Base-by-base conservation (phyloP, 1,284 basidiomycete species). In the Ganoderma lingzhi region DNA sequence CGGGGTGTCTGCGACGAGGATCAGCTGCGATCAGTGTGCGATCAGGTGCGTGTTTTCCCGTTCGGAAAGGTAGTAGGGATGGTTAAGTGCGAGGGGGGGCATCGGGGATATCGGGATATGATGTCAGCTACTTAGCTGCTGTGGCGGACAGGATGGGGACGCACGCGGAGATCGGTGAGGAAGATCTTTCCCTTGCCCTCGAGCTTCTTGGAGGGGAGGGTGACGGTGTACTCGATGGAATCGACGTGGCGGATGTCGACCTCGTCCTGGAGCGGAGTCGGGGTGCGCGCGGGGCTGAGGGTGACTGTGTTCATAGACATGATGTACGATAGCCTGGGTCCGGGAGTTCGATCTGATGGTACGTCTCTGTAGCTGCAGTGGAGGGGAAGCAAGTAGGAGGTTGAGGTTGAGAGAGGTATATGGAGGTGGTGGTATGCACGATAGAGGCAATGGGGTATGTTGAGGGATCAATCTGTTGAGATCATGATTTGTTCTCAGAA, bases 261-360 rank as follows among this genome's bases (percentile, higher is more conserved):
- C 79, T 95, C 93, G 61, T 88, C 79, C 0, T 87, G 88, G 14
- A 94, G 82, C 19, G 91, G 90, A 6, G 93, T 82, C 3, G 91
- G 91, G 17, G 84, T 80, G 64, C 87, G 83, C 56, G 87, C 82
- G 5, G 85, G 81, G 69, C 84, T 84, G 37, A 94, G 84, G 86
- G 91, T 92, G 0, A 87, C 84, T 89, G 90, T 93, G 82, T 94
- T 93, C 62, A 94, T 84, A 6, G 93, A 89, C 93, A 94, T 94
- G 70, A 74, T 80, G 59, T 42, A 39, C n/a, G 23, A 23, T 56
- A 15, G 3, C 10, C 15, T 3, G 53, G 30, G 53, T 56, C 6
- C 53, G 53, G 32, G 53, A 51, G 53, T 30, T 12, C 30, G 53
- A 17, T 42, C 12, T 42, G 39, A 42, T 28, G 59, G 39, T 28